Evolutionary conservation across 202 grass and related monocot species (phyloP), one percentile per base, ranked within the genome.

Genomic region (Brachypodium distachyon): DNA sequence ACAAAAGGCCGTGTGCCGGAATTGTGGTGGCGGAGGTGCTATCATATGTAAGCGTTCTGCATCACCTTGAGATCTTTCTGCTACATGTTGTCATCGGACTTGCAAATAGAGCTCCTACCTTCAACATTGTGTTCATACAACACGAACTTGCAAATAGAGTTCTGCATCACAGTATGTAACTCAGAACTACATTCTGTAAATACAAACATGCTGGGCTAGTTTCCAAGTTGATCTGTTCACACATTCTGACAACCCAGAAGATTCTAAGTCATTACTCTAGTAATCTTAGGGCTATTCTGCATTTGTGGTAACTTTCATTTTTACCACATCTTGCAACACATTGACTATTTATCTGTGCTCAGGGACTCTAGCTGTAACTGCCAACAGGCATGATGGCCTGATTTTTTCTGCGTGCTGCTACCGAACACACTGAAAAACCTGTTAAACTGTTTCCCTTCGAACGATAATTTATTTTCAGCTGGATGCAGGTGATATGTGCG

Each of bases 401-500:
- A 14, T 46, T 14, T 81, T 5, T 37, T 17, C 9, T 46, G 32
- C 56, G 2, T 14, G n/a, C 4, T 13, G 4, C 18, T 53, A 2
- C 19, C 42, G 27, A 0, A 5, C 18, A 25, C 60, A 44, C 9
- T 7, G n/a, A n/a, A 13, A 27, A 72, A 39, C 23, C 1, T 31
- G 12, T 52, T 32, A 6, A 28, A 7, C 14, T 9, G 9, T 47
- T 59, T 47, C 16, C 3, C 27, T 69, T 74, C 14, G 57, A 70
- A 14, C 73, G 68, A 76, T 67, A 67, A 68, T 60, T 78, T 12
- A 43, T 12, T 68, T 87, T 46, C 25, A 59, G 53, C 40, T 86
- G 25, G 1, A 78, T 76, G 29, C 72, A 99, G 96, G 96, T 87
- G 96, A 99, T 72, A 99, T 95, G 96, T 99, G 92, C 67, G 92